These are phyloP conservation scores for Cordyceps militaris DNA, from an alignment of 2,329 filamentous ascomycete genomes.

Conservation along the genomic window DNA sequence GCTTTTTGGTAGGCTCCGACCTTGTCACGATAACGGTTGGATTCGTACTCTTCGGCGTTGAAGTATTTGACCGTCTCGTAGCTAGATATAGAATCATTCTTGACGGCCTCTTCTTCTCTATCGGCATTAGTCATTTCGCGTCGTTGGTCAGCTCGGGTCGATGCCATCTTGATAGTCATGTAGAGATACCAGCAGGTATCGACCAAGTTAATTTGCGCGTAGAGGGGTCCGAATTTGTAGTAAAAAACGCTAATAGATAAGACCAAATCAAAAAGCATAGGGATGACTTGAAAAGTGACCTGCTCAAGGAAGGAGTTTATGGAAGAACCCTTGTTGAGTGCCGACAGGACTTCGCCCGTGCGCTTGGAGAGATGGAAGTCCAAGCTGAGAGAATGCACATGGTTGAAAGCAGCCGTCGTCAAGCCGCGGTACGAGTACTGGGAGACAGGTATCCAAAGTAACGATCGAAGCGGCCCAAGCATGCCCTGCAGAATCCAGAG, in stretches of 20 bases:
- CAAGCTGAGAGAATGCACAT: conserved; percentile 89
- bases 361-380: conserved; percentile 97
- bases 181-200: conserved; percentile 96
- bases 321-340: conserved; percentile 88
- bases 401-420: conserved; percentile 92
- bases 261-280: conserved; percentile 85
- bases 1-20: conserved; percentile 65
- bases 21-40: conserved; percentile 62
- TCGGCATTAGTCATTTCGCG: conserved; percentile 93
- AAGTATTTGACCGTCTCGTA: conserved; percentile 95
- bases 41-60: conserved; percentile 76
- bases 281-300: conserved; percentile 89
- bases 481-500: conserved; percentile 86
- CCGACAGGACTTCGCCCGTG: conserved; percentile 91
- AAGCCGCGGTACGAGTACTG: conserved; percentile 95
- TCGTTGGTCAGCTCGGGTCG: conserved; percentile 83
- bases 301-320: conserved; percentile 97
- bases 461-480: conserved; percentile 71
- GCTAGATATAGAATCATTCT: conserved; percentile 98
- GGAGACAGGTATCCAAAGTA: conserved; percentile 92
- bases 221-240: conserved; percentile 53
- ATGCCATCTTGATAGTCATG: conserved; percentile 91
- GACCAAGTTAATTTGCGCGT: conserved; percentile 80
- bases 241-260: conserved; percentile 80
- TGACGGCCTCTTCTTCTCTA: conserved; percentile 91